A percentile compares a stretch with the other conserved stretches of the same genome.
Conservation (phyloP, 176 grass and related monocot species). For the Avena sativa region DNA sequence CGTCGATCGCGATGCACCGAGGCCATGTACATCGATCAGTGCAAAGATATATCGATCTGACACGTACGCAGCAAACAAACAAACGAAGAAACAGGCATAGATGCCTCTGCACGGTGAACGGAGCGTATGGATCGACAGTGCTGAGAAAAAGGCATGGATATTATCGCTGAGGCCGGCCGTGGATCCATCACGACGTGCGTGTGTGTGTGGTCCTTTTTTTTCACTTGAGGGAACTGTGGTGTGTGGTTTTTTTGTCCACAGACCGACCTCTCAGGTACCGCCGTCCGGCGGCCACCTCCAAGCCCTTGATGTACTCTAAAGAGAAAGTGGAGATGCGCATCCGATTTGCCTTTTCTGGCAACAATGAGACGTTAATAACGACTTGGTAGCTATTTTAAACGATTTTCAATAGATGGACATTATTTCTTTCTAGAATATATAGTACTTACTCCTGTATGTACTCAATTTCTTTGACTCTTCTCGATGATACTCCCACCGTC, state of each 20-base stretch:
- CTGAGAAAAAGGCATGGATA: not conserved
- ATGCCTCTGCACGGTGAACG: not conserved
- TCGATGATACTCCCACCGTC: too few species aligned
- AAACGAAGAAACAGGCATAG: not conserved
- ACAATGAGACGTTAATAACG: not conserved
- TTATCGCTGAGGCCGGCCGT: not conserved
- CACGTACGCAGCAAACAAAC: not conserved
- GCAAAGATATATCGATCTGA: constrained; percentile 1
- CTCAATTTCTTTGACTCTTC: not conserved
- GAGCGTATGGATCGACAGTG: not conserved
- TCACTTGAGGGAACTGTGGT: not conserved
- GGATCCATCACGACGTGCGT: too few species aligned
- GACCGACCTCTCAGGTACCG: too few species aligned
- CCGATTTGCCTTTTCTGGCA: constrained; percentile 17
- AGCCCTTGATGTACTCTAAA: too few species aligned
- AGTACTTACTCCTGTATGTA: too few species aligned
- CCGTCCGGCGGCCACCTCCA: too few species aligned
- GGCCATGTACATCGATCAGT: not conserved
- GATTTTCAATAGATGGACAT: not conserved
- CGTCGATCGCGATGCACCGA: too few species aligned
- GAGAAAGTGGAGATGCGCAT: constrained; percentile 7
- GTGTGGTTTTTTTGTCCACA: constrained; percentile 13
- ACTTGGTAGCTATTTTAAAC: too few species aligned
- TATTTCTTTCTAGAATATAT: too few species aligned
- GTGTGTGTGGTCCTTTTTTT: not conserved